Evolutionary conservation across 116 monocot species (phyloP).

Genomic region (Papilionanthe hybrid): DNA sequence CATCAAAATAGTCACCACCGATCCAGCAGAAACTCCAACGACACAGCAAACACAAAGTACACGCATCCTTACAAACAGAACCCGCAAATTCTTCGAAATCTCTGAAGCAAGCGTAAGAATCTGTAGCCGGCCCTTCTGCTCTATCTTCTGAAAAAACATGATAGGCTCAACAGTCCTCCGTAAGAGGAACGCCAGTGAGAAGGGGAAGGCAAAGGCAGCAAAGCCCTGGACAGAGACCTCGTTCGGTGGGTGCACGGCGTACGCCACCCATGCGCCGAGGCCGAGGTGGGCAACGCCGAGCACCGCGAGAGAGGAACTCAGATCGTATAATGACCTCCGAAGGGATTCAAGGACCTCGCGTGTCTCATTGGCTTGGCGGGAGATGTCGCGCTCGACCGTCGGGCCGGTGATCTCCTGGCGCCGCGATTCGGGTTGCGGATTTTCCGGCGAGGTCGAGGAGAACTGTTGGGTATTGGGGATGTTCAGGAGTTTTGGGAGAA

Average conservation of each 20-base stretch:
- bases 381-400: slow-evolving; percentile 82
- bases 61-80: slow-evolving; percentile 50
- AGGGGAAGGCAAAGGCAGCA: slow-evolving; percentile 69
- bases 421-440: slow-evolving; percentile 23
- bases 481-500: not conserved
- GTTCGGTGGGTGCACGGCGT: slow-evolving; percentile 19
- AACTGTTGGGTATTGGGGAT: not conserved
- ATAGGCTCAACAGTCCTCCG: slow-evolving; percentile 69
- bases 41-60: slow-evolving; percentile 50
- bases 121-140: slow-evolving; percentile 89
- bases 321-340: slow-evolving; percentile 47
- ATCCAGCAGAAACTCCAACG: slow-evolving; percentile 44
- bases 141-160: slow-evolving; percentile 83
- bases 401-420: slow-evolving; percentile 92
- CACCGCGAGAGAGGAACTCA: slow-evolving; percentile 56
- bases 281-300: slow-evolving; percentile 71
- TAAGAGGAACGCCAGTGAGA: slow-evolving; percentile 65
- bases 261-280: slow-evolving; percentile 70
- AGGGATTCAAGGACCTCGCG: slow-evolving; percentile 50
- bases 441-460: slow-evolving; percentile 14
- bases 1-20: slow-evolving; percentile 38
- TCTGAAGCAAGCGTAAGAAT: slow-evolving; percentile 74
- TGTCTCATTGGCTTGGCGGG: slow-evolving; percentile 87
- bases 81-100: slow-evolving; percentile 49
- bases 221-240: slow-evolving; percentile 52